Conservation (phyloP, 306 rosid species). For the Acacia crassicarpa region DNA sequence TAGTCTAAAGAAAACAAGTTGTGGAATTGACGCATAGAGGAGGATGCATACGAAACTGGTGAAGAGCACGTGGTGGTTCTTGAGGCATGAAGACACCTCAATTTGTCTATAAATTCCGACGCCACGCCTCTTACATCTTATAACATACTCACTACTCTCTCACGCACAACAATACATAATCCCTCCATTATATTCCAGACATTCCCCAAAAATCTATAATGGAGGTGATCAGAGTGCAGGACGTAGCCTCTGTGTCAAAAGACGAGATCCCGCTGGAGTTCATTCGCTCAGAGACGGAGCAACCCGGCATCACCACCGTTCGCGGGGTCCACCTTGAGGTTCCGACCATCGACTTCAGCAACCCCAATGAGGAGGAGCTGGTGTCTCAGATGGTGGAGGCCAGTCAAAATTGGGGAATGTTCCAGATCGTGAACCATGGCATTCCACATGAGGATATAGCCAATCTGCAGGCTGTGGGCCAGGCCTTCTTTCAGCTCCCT, state of each 20-base stretch:
- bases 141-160: neutral
- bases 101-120: neutral
- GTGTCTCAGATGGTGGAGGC: conserved; percentile 42
- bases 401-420: conserved; percentile 64
- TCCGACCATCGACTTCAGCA: conserved; percentile 54
- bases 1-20: no score
- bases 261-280: conserved; percentile 49
- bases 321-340: conserved; percentile 45
- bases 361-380: conserved; percentile 39
- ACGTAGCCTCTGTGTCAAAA: conserved; percentile 39
- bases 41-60: neutral
- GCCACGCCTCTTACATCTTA: neutral
- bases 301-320: conserved; percentile 74
- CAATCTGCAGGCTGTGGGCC: conserved; percentile 58
- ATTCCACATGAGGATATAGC: conserved; percentile 54
- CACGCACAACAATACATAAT: neutral
- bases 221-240: conserved; percentile 60
- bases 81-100: neutral
- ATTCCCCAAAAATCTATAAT: neutral
- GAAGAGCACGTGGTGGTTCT: neutral
- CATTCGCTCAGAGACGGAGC: conserved; percentile 53
- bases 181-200: neutral
- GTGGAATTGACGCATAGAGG: neutral
- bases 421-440: conserved; percentile 71
- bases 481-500: conserved; percentile 57